Base-by-base conservation (phyloP, 768 basidiomycete species). In the Symmetrospora coprosmae region DNA sequence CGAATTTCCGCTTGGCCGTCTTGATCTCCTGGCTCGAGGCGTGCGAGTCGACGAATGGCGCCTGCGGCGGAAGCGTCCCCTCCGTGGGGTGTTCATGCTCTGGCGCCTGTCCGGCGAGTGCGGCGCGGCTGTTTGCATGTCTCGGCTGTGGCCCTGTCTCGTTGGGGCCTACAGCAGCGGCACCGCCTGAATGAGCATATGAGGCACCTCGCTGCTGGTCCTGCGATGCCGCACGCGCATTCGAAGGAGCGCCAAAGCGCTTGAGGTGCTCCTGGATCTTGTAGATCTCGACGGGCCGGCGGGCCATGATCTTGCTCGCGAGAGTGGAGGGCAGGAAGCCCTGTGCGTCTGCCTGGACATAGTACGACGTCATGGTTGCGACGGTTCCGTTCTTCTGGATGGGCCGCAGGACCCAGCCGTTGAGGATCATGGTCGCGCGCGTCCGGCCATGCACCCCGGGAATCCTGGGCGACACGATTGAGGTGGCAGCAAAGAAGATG, bases 401-500 rank as follows among this genome's bases (percentile, higher is more conserved):
- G 25, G 59, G 30, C 27, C 28, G 31, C 27, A 67, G 59, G 8
- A 65, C 62, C 61, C 63, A 65, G 21, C 66, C 66, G 53, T 67
- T 67, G 0, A 67, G 37, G 7, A 62, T 53, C 49, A 67, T 65
- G 17, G 50, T 65, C 13, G 66, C 64, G 9, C 66, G 64, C 2
- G 64, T 62, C 0, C 66, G 46, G 2, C 66, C 66, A 1, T 63
- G 52, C 28, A 67, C 66, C 8, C 60, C 59, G 11, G 66, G 66
- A 38, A 67, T 60, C n/a, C 56, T 60, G 33, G 66, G 61, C 1
- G 64, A 56, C 19, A 61, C 62, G 52, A 67, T 58, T 30, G 66
- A 67, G 9, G 66, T 67, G 23, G 66, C 62, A 11, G 55, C 64
- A 50, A 67, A 67, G 38, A 50, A 64, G 53, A 67, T 64, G 14